Evolutionary conservation across 2,329 filamentous ascomycete genomes (phyloP).

Genomic region (Colletotrichum nymphaeae): DNA sequence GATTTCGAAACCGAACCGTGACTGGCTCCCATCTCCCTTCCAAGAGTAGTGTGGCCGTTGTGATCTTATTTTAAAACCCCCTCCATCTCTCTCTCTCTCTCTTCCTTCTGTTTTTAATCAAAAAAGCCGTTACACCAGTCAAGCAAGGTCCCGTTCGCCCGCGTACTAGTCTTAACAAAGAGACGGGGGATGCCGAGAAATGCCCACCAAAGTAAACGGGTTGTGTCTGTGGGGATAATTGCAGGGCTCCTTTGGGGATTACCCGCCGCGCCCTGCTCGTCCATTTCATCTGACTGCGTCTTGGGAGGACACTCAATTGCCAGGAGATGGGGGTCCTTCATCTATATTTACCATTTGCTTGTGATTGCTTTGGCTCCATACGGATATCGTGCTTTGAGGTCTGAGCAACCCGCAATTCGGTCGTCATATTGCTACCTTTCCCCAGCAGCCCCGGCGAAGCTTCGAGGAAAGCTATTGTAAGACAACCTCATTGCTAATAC

Average conservation of each 20-base stretch:
- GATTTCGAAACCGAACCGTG: neutral
- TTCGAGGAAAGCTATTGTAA: neutral
- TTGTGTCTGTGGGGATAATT: conserved; percentile 11
- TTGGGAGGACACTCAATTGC: neutral
- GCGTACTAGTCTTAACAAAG: conserved; percentile 9
- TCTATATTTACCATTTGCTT: neutral
- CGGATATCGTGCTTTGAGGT: no score
- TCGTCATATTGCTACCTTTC: neutral
- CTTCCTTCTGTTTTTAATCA: neutral
- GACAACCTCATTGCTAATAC: neutral
- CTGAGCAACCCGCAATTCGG: no score
- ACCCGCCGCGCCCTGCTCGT: neutral
- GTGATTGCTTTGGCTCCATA: no score
- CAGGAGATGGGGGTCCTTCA: neutral
- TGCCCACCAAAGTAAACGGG: neutral
- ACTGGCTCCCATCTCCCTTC: neutral
- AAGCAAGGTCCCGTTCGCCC: conserved; percentile 26
- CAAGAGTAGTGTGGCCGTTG: neutral
- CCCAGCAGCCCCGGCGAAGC: neutral
- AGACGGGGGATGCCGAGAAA: conserved; percentile 22
- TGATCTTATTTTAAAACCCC: neutral
- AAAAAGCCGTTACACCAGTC: conserved; percentile 22
- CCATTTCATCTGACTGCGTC: neutral
- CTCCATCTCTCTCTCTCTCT: neutral
- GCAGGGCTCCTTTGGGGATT: neutral